Conservation (phyloP, 495 filamentous ascomycete species). For the Margaritispora aquatica region DNA sequence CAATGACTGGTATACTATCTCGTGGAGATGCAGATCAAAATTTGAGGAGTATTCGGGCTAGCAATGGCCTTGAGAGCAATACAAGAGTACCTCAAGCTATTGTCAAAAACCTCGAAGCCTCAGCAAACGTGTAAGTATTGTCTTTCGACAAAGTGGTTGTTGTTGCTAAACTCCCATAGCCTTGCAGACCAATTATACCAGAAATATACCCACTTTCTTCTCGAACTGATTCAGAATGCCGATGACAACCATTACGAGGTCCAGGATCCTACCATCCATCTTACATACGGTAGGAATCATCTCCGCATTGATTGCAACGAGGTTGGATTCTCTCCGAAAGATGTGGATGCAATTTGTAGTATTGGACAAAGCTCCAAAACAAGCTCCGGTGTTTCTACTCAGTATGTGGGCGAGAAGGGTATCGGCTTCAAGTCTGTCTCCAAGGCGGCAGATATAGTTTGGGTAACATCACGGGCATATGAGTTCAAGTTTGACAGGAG, state of each 20-base stretch:
- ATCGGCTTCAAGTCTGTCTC: slow-evolving; percentile 47
- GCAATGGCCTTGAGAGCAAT: no score
- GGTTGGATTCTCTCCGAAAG: slow-evolving; percentile 30
- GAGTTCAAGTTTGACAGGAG: slow-evolving; percentile 25
- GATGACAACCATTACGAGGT: slow-evolving; percentile 1
- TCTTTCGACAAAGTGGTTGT: no score
- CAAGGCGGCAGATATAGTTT: slow-evolving; percentile 33
- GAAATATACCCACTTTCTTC: slow-evolving; percentile 16
- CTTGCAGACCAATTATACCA: slow-evolving; percentile 1
- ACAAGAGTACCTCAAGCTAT: no score
- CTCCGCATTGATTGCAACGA: slow-evolving; percentile 35
- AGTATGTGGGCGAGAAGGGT: slow-evolving; percentile 41
- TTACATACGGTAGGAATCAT: not conserved
- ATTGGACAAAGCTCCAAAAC: slow-evolving; percentile 34
- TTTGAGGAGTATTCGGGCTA: no score
- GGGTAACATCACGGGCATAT: slow-evolving; percentile 32
- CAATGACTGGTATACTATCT: no score
- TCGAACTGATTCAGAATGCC: slow-evolving; percentile 40
- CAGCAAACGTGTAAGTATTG: no score
- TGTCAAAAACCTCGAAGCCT: no score
- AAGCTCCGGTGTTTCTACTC: slow-evolving; percentile 1
- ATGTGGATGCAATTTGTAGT: slow-evolving; percentile 31
- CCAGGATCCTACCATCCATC: not conserved
- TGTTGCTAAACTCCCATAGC: no score
- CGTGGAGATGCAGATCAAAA: no score